phyloP scores from a whole-genome alignment of 2,329 filamentous ascomycete species.

The Lecanoromycetidae sp. region DNA sequence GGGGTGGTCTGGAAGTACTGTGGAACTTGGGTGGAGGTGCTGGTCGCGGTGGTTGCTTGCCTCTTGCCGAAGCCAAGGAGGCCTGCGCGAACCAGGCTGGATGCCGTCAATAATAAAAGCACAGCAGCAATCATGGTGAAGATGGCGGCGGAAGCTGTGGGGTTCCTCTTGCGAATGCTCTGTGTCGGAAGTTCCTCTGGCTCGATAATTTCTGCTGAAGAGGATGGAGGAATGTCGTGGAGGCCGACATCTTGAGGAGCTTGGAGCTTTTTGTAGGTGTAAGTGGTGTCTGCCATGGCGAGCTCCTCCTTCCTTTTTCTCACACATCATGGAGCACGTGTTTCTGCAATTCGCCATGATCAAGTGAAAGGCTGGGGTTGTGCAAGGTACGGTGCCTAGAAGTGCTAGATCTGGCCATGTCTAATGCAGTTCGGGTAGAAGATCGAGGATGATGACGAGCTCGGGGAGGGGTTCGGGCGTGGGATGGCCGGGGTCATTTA shows the following conservation, averaged over 20 bases:
- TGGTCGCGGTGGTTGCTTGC: constrained; percentile 3
- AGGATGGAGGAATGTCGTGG: not conserved
- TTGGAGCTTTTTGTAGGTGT: constrained; percentile 12
- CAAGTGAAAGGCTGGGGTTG: not conserved
- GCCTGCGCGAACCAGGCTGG: constrained; percentile 5
- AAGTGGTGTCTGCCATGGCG: not conserved
- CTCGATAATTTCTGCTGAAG: not conserved
- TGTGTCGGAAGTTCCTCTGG: not conserved
- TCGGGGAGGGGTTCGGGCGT: not conserved
- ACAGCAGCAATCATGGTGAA: not conserved
- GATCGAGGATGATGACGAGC: constrained; percentile 2
- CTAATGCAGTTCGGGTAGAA: too few relatives aligned
- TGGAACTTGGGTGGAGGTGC: constrained; percentile 33
- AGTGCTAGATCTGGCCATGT: not conserved
- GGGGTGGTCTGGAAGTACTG: constrained; percentile 53
- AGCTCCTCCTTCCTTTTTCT: not conserved
- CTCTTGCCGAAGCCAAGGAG: constrained; percentile 1
- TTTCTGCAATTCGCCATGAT: not conserved
- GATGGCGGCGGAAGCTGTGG: not conserved
- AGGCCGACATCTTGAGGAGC: constrained; percentile 1
- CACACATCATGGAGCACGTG: constrained; percentile 9
- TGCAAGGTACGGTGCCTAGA: constrained; percentile 5
- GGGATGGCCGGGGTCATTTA: not conserved
- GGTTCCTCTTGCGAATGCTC: not conserved
- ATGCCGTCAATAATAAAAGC: not conserved